Evolutionary conservation across 805 yeast species (phyloP).

Genomic region (Metschnikowia borealis): DNA sequence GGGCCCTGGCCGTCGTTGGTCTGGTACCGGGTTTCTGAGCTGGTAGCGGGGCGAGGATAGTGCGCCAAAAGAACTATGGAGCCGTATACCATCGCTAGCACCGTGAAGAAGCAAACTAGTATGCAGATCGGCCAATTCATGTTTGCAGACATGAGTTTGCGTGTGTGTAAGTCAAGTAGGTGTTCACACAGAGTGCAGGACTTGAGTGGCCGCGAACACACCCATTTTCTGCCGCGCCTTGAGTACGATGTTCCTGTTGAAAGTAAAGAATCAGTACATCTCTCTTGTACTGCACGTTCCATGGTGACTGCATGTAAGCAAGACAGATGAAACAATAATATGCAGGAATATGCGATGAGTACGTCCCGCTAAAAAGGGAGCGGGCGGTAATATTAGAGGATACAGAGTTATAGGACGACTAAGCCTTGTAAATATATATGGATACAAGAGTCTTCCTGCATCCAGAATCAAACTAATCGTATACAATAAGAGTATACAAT

Average conservation of each 20-base stretch:
- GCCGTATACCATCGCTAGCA: slow-evolving; percentile 31
- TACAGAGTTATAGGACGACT: too few species aligned
- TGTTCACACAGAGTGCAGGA: slow-evolving; percentile 2
- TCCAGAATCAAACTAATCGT: too few species aligned
- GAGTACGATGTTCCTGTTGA: neutral
- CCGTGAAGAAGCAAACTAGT: slow-evolving; percentile 8
- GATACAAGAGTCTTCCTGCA: too few species aligned
- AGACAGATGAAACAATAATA: too few species aligned
- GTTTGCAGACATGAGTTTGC: slow-evolving; percentile 1
- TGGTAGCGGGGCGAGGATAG: slow-evolving; percentile 52
- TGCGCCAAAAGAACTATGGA: slow-evolving; percentile 53
- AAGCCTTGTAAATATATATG: too few species aligned
- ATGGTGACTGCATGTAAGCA: too few species aligned
- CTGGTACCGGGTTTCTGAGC: slow-evolving; percentile 50
- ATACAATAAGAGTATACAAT: too few species aligned
- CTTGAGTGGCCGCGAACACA: neutral
- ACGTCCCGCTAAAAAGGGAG: too few species aligned
- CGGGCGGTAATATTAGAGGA: too few species aligned
- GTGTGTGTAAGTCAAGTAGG: neutral
- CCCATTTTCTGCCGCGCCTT: neutral
- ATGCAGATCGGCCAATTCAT: neutral
- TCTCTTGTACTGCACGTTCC: too few species aligned
- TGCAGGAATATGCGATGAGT: too few species aligned
- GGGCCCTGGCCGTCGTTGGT: slow-evolving; percentile 41
- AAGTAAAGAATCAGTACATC: too few species aligned